Base-by-base conservation (phyloP, 2,329 filamentous ascomycete species). In the Penicillium vulpinum region DNA sequence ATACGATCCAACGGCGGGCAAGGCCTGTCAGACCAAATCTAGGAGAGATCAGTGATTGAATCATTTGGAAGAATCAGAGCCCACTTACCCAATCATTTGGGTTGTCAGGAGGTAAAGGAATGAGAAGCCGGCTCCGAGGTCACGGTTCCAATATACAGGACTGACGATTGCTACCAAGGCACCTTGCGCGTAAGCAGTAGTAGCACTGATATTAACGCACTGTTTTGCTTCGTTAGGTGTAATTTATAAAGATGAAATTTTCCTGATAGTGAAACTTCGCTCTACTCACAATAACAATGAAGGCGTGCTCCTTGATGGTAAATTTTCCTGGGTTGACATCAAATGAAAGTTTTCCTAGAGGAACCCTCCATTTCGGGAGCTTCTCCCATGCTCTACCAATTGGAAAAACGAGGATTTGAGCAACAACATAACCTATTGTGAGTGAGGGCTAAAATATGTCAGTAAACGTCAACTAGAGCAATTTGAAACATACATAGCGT, bases 131-230 rank as follows among this genome's bases (percentile, higher is more conserved):
- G 70, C 63, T 10, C 70, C 70, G 18, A 62, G 71, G 35, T 75
- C 70, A 5, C 62, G 66, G 51, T 69, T 62, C 71, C 72, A 75
- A 46, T 70, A 75, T 2, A 70, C 65, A 10, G 70, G 71, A 49
- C 70, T 73, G 39, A 64, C 61, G 40, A 75, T 74, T 3, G 71
- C 68, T 4, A 73, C 68, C 7, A 73, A 58, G 3, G 70, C 66
- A 15, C 68, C 58, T n/a, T 56, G 55, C 7, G 70, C 67, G 22
- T 70, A 70, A 1, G 67, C 64, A 9, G 41, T 64, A 38, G 62
- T 64, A 28, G 66, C 62, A 44, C 68, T 70, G 29, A 71, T 71
- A 41, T 71, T 71, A 33, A 71, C 69, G 29, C 67, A 69, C 64
- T 67, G 16, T 21, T 40, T 15, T 29, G 10, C 0, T 11, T 29